Evolutionary conservation across 2,329 filamentous ascomycete species (phyloP).

Genomic region (Golovinomyces cichoracearum): DNA sequence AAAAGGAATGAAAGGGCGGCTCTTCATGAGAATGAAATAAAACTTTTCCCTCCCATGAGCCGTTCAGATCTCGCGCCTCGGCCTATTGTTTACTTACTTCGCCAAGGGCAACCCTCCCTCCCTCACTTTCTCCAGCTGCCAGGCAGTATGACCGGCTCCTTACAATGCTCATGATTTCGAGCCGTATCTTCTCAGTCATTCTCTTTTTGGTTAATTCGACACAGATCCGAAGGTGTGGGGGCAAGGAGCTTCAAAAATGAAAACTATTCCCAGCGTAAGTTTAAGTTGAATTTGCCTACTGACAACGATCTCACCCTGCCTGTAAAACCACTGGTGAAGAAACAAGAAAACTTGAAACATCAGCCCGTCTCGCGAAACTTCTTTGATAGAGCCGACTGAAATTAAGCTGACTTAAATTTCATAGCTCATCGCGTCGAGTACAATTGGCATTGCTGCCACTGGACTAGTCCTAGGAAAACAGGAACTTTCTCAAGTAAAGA

Average conservation of each 20-base stretch:
- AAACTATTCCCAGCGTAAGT: constrained; percentile 15
- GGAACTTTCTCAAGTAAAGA: constrained; percentile 13
- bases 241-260: constrained; percentile 10
- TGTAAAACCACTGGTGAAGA: not conserved
- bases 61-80: not conserved
- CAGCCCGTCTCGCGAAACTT: not conserved
- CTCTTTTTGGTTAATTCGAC: not conserved
- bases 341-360: not conserved
- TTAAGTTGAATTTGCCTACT: not conserved
- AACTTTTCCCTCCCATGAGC: not conserved
- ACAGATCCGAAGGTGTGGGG: not conserved
- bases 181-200: not conserved
- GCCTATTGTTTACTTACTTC: not conserved
- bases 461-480: constrained; percentile 14
- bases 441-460: constrained; percentile 15
- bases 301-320: not conserved
- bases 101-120: not conserved
- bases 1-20: not conserved
- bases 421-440: constrained; percentile 16
- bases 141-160: not conserved
- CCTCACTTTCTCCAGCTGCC: not conserved
- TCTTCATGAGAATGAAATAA: not conserved
- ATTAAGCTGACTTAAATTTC: constrained; percentile 5
- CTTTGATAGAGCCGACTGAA: not conserved
- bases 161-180: not conserved